Evolutionary conservation across 1,284 basidiomycete species (phyloP).

Genomic region (Pterulicium gracile): DNA sequence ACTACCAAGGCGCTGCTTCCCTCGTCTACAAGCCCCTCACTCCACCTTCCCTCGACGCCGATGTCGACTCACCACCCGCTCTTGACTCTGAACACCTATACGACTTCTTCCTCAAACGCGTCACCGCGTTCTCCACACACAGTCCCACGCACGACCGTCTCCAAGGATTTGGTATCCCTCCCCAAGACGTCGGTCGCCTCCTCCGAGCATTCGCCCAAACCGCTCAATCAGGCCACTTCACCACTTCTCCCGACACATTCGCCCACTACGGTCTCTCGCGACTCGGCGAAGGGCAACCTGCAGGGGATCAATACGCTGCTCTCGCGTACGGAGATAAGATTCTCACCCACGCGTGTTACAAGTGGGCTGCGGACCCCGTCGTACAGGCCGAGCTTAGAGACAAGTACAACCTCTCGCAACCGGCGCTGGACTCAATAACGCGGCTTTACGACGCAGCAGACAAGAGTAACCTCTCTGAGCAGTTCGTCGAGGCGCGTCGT

Average conservation of each 20-base stretch:
- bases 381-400: constrained; percentile 14
- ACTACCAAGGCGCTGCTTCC: neutral
- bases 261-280: constrained; percentile 27
- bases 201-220: constrained; percentile 23
- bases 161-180: constrained; percentile 31
- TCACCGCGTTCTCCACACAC: constrained; percentile 19
- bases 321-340: constrained; percentile 18
- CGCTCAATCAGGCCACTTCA: constrained; percentile 23
- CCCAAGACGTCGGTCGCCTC: constrained; percentile 20
- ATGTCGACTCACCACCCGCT: constrained; percentile 2
- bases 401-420: constrained; percentile 13
- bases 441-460: constrained; percentile 29
- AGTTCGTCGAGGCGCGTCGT: constrained; percentile 27
- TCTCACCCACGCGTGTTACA: constrained; percentile 33
- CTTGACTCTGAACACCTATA: constrained; percentile 12
- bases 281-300: constrained; percentile 17
- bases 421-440: constrained; percentile 25
- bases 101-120: constrained; percentile 19
- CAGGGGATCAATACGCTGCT: neutral
- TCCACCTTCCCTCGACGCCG: neutral
- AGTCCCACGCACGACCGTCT: constrained; percentile 21
- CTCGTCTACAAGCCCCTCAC: neutral
- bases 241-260: constrained; percentile 16
- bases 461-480: constrained; percentile 27
- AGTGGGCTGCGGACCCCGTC: constrained; percentile 32